Percentiles rank a stretch among this genome's conserved stretches.
Conservation (phyloP, 2,329 filamentous ascomycete genomes). For the Ophiostoma sp. region DNA sequence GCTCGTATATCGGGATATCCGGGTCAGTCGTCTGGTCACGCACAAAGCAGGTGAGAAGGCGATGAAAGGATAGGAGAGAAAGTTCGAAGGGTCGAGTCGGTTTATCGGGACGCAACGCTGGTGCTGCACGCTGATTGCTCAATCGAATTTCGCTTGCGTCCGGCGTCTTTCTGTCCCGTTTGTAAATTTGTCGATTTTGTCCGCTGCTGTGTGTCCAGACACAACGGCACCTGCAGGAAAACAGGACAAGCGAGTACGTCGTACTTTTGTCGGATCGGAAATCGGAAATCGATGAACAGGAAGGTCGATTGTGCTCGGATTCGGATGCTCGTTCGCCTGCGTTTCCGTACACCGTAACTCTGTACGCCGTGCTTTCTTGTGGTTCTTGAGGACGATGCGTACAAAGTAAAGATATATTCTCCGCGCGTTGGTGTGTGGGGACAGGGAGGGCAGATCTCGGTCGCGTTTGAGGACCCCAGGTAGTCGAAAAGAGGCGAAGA, state of each 20-base stretch:
- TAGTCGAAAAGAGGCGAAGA: neutral
- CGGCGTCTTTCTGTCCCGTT: neutral
- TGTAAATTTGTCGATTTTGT: neutral
- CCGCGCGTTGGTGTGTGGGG: neutral
- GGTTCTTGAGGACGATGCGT: neutral
- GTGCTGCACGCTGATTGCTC: neutral
- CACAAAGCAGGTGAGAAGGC: neutral
- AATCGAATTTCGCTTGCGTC: neutral
- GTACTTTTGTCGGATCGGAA: neutral
- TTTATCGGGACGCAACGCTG: neutral
- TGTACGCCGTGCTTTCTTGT: neutral
- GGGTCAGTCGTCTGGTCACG: neutral
- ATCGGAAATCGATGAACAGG: neutral
- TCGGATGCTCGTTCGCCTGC: neutral
- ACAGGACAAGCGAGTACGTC: neutral
- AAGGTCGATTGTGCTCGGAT: neutral
- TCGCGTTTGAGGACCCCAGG: neutral
- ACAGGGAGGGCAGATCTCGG: conserved; percentile 5
- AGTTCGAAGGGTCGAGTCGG: neutral
- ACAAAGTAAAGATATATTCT: conserved; percentile 10
- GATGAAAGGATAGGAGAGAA: neutral
- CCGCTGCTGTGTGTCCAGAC: conserved; percentile 2
- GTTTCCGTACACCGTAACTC: neutral
- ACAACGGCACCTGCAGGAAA: neutral
- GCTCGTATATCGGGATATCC: neutral